phyloP scores from a whole-genome alignment of 495 filamentous ascomycete genomes.

The Hyaloscypha variabilis region DNA sequence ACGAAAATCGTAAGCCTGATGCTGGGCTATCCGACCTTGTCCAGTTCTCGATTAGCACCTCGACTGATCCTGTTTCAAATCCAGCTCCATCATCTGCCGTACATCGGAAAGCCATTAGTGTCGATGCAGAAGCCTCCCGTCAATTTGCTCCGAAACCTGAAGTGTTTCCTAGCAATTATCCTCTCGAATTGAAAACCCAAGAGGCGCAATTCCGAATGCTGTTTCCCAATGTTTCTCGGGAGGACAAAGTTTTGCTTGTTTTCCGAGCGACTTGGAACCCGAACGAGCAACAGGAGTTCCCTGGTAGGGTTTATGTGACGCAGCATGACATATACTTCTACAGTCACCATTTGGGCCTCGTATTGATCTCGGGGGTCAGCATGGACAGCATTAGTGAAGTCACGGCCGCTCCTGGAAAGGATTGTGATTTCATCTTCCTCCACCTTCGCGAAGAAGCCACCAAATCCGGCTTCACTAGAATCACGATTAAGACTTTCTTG shows the following conservation, averaged over 20 bases:
- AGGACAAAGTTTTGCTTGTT: conserved; percentile 77
- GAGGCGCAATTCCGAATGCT: conserved; percentile 91
- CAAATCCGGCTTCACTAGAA: conserved; percentile 66
- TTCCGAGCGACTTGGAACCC: conserved; percentile 65
- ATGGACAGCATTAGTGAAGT: conserved; percentile 83
- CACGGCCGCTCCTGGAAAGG: conserved; percentile 83
- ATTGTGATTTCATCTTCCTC: conserved; percentile 92
- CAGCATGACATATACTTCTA: conserved; percentile 90
- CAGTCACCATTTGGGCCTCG: conserved; percentile 90
- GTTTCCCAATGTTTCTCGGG: conserved; percentile 75
- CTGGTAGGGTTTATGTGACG: conserved; percentile 89
- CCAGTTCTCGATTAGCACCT: conserved; percentile 20
- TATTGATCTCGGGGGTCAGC: conserved; percentile 74
- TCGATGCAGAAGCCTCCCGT: conserved; percentile 54
- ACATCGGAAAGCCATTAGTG: conserved; percentile 82
- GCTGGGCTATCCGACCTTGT: conserved; percentile 11
- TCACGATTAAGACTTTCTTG: conserved; percentile 90
- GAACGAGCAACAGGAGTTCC: conserved; percentile 78
- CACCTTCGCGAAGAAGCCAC: conserved; percentile 66
- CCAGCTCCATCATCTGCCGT: conserved; percentile 13
- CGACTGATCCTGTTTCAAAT: conserved; percentile 23
- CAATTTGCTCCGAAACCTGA: conserved; percentile 41
- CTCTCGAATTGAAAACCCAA: conserved; percentile 78
- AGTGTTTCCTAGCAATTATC: conserved; percentile 81
- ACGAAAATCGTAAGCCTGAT: conserved; percentile 31